Conservation (phyloP, 148 eudicot species). For the Cornus suecica region DNA sequence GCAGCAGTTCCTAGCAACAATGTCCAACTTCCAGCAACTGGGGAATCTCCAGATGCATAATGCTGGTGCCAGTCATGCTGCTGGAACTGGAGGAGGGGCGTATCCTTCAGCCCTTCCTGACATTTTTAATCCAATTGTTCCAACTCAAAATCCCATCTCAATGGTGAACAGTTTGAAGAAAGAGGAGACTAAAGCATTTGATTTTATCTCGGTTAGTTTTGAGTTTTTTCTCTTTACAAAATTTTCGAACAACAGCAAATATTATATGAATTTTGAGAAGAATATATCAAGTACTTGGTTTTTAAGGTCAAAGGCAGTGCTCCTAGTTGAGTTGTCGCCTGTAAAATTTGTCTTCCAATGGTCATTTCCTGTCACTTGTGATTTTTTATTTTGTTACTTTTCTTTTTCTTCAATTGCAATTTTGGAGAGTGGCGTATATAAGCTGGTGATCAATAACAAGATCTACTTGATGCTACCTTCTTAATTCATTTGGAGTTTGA, state of each 20-base stretch:
- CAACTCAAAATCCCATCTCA: slow-evolving; percentile 56
- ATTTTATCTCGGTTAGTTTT: slow-evolving; percentile 83
- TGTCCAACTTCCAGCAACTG: slow-evolving; percentile 74
- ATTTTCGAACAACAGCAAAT: background rate
- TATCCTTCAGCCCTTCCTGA: slow-evolving; percentile 62
- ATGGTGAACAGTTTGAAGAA: slow-evolving; percentile 62
- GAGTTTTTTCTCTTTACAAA: background rate
- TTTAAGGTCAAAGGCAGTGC: background rate
- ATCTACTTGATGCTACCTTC: background rate
- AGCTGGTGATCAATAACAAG: background rate
- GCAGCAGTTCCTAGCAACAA: slow-evolving; percentile 80
- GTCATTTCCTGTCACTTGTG: background rate
- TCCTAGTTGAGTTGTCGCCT: background rate
- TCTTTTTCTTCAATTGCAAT: background rate
- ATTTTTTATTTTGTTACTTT: too few relatives aligned
- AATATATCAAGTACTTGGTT: background rate
- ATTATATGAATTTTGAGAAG: background rate
- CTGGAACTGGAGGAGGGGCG: slow-evolving; percentile 40
- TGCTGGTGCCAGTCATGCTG: slow-evolving; percentile 33
- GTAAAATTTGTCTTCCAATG: background rate
- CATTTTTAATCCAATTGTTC: slow-evolving; percentile 66
- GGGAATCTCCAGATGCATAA: slow-evolving; percentile 55
- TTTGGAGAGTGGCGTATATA: background rate
- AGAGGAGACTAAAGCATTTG: slow-evolving; percentile 90
- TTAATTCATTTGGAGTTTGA: background rate